phyloP scores from a whole-genome alignment of 306 rosid genomes.

The Acacia acuminata region DNA sequence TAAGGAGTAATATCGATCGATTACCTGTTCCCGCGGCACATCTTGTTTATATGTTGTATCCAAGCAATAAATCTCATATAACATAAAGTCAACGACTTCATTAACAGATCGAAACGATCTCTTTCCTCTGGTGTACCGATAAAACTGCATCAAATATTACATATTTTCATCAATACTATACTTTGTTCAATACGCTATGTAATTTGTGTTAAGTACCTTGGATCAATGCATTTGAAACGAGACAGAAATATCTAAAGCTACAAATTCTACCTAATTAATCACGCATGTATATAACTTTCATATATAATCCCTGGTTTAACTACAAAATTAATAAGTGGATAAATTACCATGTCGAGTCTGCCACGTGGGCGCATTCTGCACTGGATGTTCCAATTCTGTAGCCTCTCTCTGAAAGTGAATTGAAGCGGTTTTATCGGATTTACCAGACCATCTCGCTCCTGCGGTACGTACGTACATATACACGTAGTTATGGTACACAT shows the following conservation, averaged over 20 bases:
- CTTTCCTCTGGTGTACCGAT: not conserved
- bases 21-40: not conserved
- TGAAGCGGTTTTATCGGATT: not conserved
- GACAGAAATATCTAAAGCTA: too few species aligned
- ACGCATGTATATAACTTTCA: not conserved
- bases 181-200: not conserved
- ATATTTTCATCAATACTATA: not conserved
- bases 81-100: slow-evolving; percentile 13
- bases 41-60: not conserved
- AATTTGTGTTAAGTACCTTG: too few species aligned
- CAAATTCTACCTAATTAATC: not conserved
- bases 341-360: not conserved
- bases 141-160: slow-evolving; percentile 19
- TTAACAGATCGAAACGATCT: not conserved
- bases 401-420: not conserved
- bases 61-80: not conserved
- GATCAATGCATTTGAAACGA: too few species aligned
- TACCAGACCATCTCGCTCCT: not conserved
- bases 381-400: not conserved
- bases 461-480: not conserved
- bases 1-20: not conserved
- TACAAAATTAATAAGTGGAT: too few species aligned
- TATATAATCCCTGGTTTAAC: too few species aligned
- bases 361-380: not conserved
- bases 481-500: not conserved